phyloP scores from a whole-genome alignment of 257 asterid genomes.

The Jasminum sambac region DNA sequence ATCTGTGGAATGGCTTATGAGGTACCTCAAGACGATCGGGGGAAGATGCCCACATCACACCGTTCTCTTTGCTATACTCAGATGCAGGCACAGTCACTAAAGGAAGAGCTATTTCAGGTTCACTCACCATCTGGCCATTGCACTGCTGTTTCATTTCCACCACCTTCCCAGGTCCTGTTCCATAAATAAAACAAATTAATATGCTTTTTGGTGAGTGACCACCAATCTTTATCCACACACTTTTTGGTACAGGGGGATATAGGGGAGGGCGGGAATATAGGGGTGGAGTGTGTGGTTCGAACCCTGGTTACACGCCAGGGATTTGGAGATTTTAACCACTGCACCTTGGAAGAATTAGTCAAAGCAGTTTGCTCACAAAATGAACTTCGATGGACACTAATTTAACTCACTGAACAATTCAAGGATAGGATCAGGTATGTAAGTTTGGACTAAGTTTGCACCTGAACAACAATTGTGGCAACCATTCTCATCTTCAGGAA shows the following conservation, averaged over 20 bases:
- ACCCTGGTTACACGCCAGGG: too few species aligned
- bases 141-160: constrained; percentile 57
- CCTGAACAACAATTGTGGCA: constrained; percentile 34
- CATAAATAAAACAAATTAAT: not conserved
- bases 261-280: too few species aligned
- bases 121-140: constrained; percentile 51
- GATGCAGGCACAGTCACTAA: constrained; percentile 66
- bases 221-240: not conserved
- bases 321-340: too few species aligned
- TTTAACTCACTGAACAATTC: not conserved
- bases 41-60: constrained; percentile 73
- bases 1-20: constrained; percentile 76
- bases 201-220: not conserved
- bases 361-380: not conserved
- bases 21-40: constrained; percentile 83
- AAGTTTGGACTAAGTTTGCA: not conserved
- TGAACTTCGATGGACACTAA: not conserved
- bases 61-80: constrained; percentile 68
- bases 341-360: not conserved
- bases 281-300: too few species aligned
- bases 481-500: constrained; percentile 39
- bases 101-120: constrained; percentile 67
- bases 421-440: constrained; percentile 2
- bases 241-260: too few species aligned
- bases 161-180: constrained; percentile 53